Base-by-base conservation (phyloP, 768 basidiomycete species). In the Tulasnella sp. region DNA sequence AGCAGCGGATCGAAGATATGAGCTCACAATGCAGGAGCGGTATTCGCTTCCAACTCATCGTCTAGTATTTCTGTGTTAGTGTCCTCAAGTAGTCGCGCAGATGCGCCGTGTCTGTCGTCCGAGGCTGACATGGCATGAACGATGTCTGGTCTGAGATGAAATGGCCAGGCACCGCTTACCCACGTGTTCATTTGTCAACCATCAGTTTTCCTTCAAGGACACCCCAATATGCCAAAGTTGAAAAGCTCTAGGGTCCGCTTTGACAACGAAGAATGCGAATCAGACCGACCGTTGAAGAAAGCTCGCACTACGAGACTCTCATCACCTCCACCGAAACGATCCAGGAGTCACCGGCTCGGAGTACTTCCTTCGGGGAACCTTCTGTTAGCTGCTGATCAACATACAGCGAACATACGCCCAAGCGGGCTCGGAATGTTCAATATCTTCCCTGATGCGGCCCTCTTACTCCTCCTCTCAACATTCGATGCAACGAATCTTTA, bases 281-380 rank as follows among this genome's bases (percentile, higher is more conserved):
- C 34, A 38, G 34, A 38, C 7, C 5, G 34, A 38, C 34, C 34
- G 5, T 15, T 38, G 5, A 38, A 38, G 34, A 38, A 38, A 38
- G 34, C 34, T 38, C 5, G 34, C 7, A 38, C 34, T n/a, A n/a
- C n/a, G n/a, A n/a, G n/a, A n/a, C n/a, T n/a, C n/a, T n/a, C n/a
- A n/a, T n/a, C n/a, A n/a, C n/a, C 47, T 11, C 27, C n/a, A n/a
- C n/a, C 7, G 29, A 13, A 7, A 9, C 8, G 27, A 19, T 19
- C 27, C 23, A 7, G 19, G 7, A 56, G 32, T 21, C 59, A 61
- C n/a, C 59, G 41, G 4, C 59, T 52, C 15, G 50, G 38, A 53
- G 27, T 61, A 32, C 52, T 61, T 13, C 59, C 59, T n/a, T 15
- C 38, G 13, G 59, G 59, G 30, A 61, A 61, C 41, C 42, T 61